Base-by-base conservation (phyloP, 495 filamentous ascomycete species). In the Penicillium subrubescens region DNA sequence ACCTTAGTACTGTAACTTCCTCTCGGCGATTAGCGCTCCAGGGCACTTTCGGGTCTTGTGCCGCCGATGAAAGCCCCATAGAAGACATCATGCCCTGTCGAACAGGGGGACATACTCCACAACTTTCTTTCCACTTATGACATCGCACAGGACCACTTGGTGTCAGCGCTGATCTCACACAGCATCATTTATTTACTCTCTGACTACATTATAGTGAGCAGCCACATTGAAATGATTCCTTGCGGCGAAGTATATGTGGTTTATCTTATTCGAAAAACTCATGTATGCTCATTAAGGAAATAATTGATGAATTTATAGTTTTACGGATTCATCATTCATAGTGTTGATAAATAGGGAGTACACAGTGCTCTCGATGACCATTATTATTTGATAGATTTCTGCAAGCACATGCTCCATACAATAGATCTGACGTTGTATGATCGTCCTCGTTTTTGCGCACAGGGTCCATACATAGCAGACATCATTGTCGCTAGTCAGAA, bases 161-260 rank as follows among this genome's bases (percentile, higher is more conserved):
- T 27, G 43, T 41, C 17, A 7, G 39, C 23, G 33, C 60, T 63
- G 60, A 69, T 69, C 59, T 63, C 60, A 66, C 51, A 17, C 8
- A 4, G 50, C 48, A 62, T 58, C 43, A 46, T 62, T 29, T 8
- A 46, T 62, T 29, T 8, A 12, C 14, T 39, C 14, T 19, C 33
- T 41, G 31, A 17, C 39, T 33, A 33, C 19, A 17, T 0, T 52
- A 21, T 15, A 27, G 25, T 27, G 25, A 27, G 25, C 25, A 1
- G 21, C 21, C 27, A 15, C 46, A 27, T 60, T 60, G 33, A 17
- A 1, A 41, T 39, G 34, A 3, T 43, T 35, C 34, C 5, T 7
- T 33, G 31, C 31, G 8, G 31, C 31, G 31, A 33, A 33, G 31
- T 5, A 6, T 33, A 3, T 33, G 10, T 37, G 11, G 35, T 14